These are phyloP conservation scores for Tuber calosporum DNA, from an alignment of 495 filamentous ascomycete genomes.

Conservation along the genomic window DNA sequence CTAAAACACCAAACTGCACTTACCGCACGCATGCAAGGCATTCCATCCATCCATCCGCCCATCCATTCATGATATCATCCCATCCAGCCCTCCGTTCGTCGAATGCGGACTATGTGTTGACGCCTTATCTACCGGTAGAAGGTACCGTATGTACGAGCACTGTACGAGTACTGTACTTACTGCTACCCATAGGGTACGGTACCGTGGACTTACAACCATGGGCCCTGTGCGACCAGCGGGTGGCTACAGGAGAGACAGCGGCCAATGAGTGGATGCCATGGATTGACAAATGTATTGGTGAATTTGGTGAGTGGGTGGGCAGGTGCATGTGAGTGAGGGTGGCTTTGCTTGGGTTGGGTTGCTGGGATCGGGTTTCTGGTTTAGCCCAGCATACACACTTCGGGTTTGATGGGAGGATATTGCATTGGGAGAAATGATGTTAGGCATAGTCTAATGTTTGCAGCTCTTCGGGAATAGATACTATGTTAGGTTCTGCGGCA, in stretches of 20 bases:
- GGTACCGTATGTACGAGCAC: too few relatives aligned
- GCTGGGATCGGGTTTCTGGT: not conserved
- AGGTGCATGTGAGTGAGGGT: not conserved
- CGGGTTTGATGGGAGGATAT: not conserved
- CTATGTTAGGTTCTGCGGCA: not conserved
- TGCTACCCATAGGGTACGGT: not conserved
- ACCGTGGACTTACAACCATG: not conserved
- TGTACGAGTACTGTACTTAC: not conserved
- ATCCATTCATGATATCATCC: not conserved
- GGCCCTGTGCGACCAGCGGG: not conserved
- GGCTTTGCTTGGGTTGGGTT: not conserved
- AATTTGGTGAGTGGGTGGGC: not conserved
- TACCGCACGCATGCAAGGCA: not conserved
- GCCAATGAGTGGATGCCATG: not conserved
- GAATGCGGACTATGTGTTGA: not conserved
- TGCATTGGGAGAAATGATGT: not conserved
- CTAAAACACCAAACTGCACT: constrained; percentile 1
- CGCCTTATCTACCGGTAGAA: not conserved
- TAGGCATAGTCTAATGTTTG: not conserved
- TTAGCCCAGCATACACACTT: not conserved
- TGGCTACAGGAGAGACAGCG: not conserved
- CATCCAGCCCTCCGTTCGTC: not conserved
- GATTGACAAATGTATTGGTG: not conserved
- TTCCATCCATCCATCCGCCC: not conserved
- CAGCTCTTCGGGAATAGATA: not conserved